These are phyloP conservation scores for Stephanocyclus meneghinianus DNA, from an alignment of 352 stramenopile genomes.

Conservation along the genomic window DNA sequence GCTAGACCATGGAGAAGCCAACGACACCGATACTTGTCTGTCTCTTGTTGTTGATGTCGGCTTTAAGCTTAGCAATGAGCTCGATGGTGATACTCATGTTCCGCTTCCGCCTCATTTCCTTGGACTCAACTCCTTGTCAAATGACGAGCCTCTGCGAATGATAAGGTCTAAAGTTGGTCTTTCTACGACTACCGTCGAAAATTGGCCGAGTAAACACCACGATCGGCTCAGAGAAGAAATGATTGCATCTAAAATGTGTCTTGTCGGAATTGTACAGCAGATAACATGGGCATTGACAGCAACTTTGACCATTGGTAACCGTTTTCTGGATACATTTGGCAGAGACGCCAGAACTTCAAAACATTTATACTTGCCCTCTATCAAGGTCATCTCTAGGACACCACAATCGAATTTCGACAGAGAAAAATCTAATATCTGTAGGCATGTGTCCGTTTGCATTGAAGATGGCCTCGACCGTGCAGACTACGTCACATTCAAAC, in stretches of 20 bases:
- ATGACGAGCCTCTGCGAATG: conserved; percentile 1
- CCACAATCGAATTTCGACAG: conserved; percentile 26
- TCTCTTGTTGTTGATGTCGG: conserved; percentile 28
- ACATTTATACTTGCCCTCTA: conserved; percentile 28
- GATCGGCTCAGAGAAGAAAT: conserved; percentile 32
- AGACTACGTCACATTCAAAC: conserved; percentile 49
- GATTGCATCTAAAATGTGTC: conserved; percentile 1
- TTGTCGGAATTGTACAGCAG: conserved; percentile 23
- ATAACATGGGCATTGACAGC: conserved; percentile 30
- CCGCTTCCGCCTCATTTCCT: conserved; percentile 23
- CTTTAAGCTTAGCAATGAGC: conserved; percentile 35
- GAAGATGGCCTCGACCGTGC: conserved; percentile 43
- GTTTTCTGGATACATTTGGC: conserved; percentile 28
- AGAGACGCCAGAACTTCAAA: conserved; percentile 14
- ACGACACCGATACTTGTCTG: conserved; percentile 9
- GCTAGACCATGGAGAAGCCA: conserved; percentile 28
- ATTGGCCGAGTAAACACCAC: conserved; percentile 42
- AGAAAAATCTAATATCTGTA: conserved; percentile 31
- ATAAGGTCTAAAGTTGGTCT: conserved; percentile 39
- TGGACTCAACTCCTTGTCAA: neutral
- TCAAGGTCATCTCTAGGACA: conserved; percentile 22
- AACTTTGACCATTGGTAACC: conserved; percentile 1
- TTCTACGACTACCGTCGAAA: conserved; percentile 25
- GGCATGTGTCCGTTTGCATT: conserved; percentile 32
- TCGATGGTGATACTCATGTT: conserved; percentile 46